Evolutionary conservation across 164 flowering plant genomes (phyloP), one percentile per base, ranked within the genome.

Genomic region (Stephania yunnanensis): DNA sequence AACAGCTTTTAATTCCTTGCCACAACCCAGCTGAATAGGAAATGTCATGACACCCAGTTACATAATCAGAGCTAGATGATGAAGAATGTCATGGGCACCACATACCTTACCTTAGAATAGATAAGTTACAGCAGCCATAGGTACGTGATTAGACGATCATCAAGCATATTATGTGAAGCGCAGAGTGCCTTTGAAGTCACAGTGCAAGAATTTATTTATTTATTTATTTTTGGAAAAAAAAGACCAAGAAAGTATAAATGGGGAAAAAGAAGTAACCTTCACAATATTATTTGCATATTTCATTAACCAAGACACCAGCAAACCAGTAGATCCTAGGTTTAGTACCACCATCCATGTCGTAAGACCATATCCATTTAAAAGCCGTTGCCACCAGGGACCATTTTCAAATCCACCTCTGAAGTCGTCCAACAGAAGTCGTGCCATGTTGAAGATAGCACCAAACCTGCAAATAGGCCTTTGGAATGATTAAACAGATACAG

Each of bases 291-390:
- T 98, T 3, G 98, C 98, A 83, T 87, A 91, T 76, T 94, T 96
- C 99, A 94, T 92, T 78, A 96, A 86, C 98, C 99, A 96, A 66
- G 99, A 96, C 69, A 96, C 97, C 70, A 96, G 81, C 72, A 94
- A 82, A 50, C 99, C 99, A 74, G 97, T 86, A 15, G 97, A 89
- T 19, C 98, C 98, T 29, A 96, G 86, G 81, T 96, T 96, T 61
- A 94, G 77, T 69, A 92, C 97, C 70, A 96, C 98, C 91, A 94
- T 42, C 97, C 98, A 96, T 74, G 99, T 96, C 48, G 90, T 85
- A 61, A 88, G 55, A 45, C 72, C 89, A 80, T 96, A 96, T 50
- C 99, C 99, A 86, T 89, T 76, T 68, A 91, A 80, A 77, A 96
- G 88, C 58, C 95, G 96, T 70, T 90, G 93, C 96, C 95, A 95